phyloP scores from a whole-genome alignment of 345 rosid species.

The Diplotaxis tenuifolia region DNA sequence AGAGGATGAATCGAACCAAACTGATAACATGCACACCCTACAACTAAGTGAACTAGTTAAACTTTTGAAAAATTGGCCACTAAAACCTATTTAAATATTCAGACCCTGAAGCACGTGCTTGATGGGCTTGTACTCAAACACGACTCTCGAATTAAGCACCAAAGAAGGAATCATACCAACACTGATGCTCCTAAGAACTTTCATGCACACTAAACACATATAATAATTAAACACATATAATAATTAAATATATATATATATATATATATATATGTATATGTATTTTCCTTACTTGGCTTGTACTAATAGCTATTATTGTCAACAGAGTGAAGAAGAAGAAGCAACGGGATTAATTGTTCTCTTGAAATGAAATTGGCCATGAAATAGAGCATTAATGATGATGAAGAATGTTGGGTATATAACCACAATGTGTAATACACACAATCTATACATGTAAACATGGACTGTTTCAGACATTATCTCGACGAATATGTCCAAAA shows the following conservation, averaged over 20 bases:
- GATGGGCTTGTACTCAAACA: too few species aligned
- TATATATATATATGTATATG: slow-evolving; percentile 60
- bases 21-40: too few species aligned
- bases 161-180: slow-evolving; percentile 81
- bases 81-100: too few species aligned
- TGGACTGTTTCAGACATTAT: too few species aligned
- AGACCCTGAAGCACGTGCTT: too few species aligned
- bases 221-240: not conserved
- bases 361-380: slow-evolving; percentile 81
- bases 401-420: slow-evolving; percentile 66
- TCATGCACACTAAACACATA: slow-evolving; percentile 60
- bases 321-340: slow-evolving; percentile 63
- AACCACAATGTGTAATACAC: too few species aligned
- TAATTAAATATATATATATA: slow-evolving; percentile 27
- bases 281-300: slow-evolving; percentile 79
- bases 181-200: slow-evolving; percentile 84
- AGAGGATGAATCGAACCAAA: too few species aligned
- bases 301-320: slow-evolving; percentile 46
- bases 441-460: too few species aligned
- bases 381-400: slow-evolving; percentile 55
- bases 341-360: slow-evolving; percentile 53
- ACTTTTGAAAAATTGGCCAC: too few species aligned
- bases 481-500: slow-evolving; percentile 86
- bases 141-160: slow-evolving; percentile 54
- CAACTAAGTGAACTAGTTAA: too few species aligned